Conservation (phyloP, 2,329 filamentous ascomycete genomes). For the Cladosporium halotolerans region DNA sequence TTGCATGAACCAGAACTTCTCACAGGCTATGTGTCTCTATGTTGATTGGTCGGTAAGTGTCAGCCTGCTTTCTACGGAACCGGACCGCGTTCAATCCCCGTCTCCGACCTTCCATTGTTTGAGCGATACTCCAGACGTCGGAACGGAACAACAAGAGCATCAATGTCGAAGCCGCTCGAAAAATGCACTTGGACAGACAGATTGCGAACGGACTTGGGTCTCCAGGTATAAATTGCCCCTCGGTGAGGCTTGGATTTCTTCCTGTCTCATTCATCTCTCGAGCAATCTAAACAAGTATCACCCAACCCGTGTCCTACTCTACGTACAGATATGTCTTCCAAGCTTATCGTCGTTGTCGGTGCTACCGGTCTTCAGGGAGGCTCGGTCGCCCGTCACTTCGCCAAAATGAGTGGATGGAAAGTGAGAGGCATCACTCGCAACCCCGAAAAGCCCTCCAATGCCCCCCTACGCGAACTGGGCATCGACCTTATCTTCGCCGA, state of each 20-base stretch:
- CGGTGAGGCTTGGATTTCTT: neutral
- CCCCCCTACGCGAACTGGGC: slow-evolving; percentile 27
- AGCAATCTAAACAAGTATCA: neutral
- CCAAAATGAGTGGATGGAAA: slow-evolving; percentile 11
- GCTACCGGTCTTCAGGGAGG: slow-evolving; percentile 19
- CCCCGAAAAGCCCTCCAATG: slow-evolving; percentile 31
- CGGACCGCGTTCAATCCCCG: too few relatives aligned
- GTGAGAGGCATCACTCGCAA: slow-evolving; percentile 40
- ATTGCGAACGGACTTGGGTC: too few relatives aligned
- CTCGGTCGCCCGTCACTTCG: slow-evolving; percentile 18
- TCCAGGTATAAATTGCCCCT: too few relatives aligned
- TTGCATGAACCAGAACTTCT: too few relatives aligned
- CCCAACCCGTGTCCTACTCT: neutral
- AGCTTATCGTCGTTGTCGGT: slow-evolving; percentile 19
- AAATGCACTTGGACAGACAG: too few relatives aligned
- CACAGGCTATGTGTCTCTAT: too few relatives aligned
- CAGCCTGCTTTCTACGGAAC: too few relatives aligned
- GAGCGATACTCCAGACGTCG: too few relatives aligned
- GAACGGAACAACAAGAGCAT: too few relatives aligned
- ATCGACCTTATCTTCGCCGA: slow-evolving; percentile 35
- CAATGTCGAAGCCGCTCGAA: too few relatives aligned
- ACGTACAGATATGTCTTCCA: slow-evolving; percentile 4
- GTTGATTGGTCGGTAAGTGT: too few relatives aligned
- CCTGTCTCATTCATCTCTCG: neutral
- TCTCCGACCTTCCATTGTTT: too few relatives aligned